Conservation (phyloP, 2,329 filamentous ascomycete species). For the Pyricularia sp. region DNA sequence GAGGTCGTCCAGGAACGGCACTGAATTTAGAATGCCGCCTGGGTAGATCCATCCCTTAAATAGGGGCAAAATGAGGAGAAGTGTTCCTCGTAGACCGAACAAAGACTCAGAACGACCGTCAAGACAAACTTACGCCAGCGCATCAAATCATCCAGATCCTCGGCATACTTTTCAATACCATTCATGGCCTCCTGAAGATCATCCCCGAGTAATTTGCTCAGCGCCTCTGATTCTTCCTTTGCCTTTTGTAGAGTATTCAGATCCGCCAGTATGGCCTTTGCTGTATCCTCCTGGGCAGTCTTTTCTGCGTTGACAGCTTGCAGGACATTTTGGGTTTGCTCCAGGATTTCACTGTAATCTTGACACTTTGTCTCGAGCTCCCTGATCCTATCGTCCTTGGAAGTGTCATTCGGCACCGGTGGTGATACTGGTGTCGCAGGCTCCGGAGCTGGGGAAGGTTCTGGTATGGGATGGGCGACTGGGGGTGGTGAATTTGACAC, state of each 20-base stretch:
- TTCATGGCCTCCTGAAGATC: constrained; percentile 1
- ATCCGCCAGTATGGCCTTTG: background rate
- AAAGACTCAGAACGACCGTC: background rate
- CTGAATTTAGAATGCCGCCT: no score
- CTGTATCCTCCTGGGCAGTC: background rate
- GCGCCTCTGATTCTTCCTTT: background rate
- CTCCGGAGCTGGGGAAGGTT: background rate
- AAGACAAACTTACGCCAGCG: constrained; percentile 3
- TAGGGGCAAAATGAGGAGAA: background rate
- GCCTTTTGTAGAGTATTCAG: background rate
- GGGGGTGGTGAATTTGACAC: background rate
- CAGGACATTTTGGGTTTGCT: constrained; percentile 3
- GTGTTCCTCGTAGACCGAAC: background rate
- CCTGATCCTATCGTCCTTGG: constrained; percentile 2
- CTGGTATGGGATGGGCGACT: background rate
- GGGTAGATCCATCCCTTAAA: no score
- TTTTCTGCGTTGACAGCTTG: background rate
- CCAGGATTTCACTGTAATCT: constrained; percentile 3
- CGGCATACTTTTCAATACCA: constrained; percentile 5
- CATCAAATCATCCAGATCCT: constrained; percentile 6
- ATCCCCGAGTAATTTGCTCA: background rate
- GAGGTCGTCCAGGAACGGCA: no score
- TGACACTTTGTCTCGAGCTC: constrained; percentile 4
- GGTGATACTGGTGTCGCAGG: background rate
- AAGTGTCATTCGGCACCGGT: background rate